These are phyloP conservation scores for Helicocarpus griseus DNA, from an alignment of 2,329 filamentous ascomycete species.

Conservation along the genomic window DNA sequence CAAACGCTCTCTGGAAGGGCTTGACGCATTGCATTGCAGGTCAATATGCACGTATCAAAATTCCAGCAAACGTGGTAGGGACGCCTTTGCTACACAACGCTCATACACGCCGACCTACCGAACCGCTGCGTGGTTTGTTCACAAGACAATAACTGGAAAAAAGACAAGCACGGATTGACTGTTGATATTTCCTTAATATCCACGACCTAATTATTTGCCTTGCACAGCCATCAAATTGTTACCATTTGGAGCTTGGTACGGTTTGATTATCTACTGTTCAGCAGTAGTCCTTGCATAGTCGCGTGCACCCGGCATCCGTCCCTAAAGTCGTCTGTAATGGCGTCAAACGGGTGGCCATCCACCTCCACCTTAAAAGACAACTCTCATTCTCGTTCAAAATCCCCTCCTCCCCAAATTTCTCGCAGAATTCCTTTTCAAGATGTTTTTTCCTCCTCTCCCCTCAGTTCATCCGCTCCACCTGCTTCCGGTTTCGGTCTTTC, in stretches of 20 bases:
- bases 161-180: neutral
- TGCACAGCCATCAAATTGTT: neutral
- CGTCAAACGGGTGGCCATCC: conserved; percentile 25
- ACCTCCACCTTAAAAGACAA: conserved; percentile 26
- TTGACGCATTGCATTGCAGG: conserved; percentile 28
- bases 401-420: conserved; percentile 23
- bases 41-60: conserved; percentile 37
- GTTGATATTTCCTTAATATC: neutral
- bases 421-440: conserved; percentile 26
- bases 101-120: neutral
- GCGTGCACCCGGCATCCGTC: neutral
- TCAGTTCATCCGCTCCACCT: conserved; percentile 20
- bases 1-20: conserved; percentile 33
- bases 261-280: neutral
- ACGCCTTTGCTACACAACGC: conserved; percentile 25
- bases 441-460: conserved; percentile 24
- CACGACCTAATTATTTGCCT: neutral
- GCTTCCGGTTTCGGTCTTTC: conserved; percentile 21
- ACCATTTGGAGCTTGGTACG: neutral
- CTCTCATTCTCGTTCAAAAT: conserved; percentile 27
- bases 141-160: neutral
- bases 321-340: conserved; percentile 22
- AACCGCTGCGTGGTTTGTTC: neutral
- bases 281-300: neutral
- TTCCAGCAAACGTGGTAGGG: conserved; percentile 29